Evolutionary conservation across 2,329 filamentous ascomycete genomes (phyloP), one percentile per base, ranked within the genome.

Genomic region (Elsinoe ampelina): DNA sequence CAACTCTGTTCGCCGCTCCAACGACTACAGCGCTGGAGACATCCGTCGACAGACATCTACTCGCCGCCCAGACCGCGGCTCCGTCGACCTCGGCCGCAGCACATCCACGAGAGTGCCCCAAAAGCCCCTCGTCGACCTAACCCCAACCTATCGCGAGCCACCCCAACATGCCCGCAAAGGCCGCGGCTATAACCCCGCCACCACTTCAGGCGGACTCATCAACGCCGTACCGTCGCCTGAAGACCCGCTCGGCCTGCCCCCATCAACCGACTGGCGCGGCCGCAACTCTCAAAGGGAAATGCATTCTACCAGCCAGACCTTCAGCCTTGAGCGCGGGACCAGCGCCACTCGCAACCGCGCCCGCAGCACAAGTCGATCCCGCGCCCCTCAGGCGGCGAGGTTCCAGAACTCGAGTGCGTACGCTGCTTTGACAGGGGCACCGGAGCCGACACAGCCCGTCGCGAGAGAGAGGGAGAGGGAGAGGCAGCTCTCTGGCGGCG

Each of bases 81-180:
- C 71, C 20, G 65, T 68, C 38, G 70, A 73, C 57, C 65, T 77
- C 3, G 69, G 70, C 39, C 73, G 76, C 51, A 73, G 73, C n/a
- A 69, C 68, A n/a, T 80, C 79, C 1, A 57, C 62, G 58, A 55
- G 54, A 47, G 66, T 69, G 20, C 72, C 69, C 63, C 75, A 76
- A 2, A 82, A 82, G 60, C 85, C 86, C 1, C 75, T 90, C 5
- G 71, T 90, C 30, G 86, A 87, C 64, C 75, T 89, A 39, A 83
- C 82, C 0, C 82, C 83, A 0, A 74, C 76, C 50, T 86, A 84
- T 64, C 75, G 78, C 51, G 83, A 86, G 60, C 77, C 83, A 5
- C 84, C 84, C 15, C 76, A 84, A 67, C 77, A 78, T 64, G 70
- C 73, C 55, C 75, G 73, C 47, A 78, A 79, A 50, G 74, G 77